Evolutionary conservation across 2,329 filamentous ascomycete genomes (phyloP), one percentile per base, ranked within the genome.

Genomic region (Blastomyces emzantsi): DNA sequence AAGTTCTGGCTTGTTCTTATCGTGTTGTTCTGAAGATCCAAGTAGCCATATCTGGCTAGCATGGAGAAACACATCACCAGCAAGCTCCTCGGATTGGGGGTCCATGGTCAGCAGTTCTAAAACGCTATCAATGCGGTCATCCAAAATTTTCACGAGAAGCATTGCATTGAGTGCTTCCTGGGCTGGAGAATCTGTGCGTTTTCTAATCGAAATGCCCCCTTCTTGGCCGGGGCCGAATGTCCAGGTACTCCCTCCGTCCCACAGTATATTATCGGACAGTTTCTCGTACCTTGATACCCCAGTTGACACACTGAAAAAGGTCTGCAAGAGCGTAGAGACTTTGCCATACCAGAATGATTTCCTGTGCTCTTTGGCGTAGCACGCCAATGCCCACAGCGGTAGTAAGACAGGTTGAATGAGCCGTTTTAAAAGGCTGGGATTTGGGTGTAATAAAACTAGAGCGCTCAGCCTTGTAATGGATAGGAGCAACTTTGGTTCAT

Each of bases 41-140:
- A 76, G 69, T 1, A 79, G 74, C 77, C 77, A 79, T 33, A 64
- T 70, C 59, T 75, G 70, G 68, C 76, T 78, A 39, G 75, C 76
- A 65, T 77, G 72, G 3, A 79, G 70, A 66, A 79, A 79, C 9
- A 78, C 70, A 57, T 78, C 75, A 7, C 73, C 74, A 8, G 73
- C 77, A 19, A 71, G 66, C 54, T 78, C 76, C 61, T 79, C 75
- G 49, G 70, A 74, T 62, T 71, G 74, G 7, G 77, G 75, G 64
- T 78, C 76, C 33, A 72, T 70, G 41, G 71, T 71, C 7, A 79
- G 66, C 22, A 79, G 64, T 43, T 70, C 70, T 25, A 74, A 68
- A 39, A 77, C 76, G 0, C 73, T 66, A n/a, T 77, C 73, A 30
- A 73, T 68, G n/a, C 77, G 74, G 33, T 63, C 67, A 63, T 77